These are phyloP conservation scores for Fragaria nilgerrensis DNA, from an alignment of 306 rosid species.

Conservation along the genomic window DNA sequence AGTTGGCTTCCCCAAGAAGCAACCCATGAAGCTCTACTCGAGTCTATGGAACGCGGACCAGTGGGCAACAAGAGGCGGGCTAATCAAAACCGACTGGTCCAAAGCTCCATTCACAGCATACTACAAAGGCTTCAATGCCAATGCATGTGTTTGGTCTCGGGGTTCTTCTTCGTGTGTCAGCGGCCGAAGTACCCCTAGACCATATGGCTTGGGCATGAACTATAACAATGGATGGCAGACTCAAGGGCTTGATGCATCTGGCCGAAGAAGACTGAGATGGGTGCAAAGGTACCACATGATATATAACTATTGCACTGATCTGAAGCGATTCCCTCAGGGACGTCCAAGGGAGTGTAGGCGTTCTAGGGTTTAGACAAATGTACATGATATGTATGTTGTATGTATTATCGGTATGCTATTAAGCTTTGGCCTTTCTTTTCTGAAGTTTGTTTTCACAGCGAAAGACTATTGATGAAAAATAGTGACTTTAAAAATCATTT, in stretches of 20 bases:
- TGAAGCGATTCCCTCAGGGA: slow-evolving; percentile 30
- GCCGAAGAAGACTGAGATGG: slow-evolving; percentile 31
- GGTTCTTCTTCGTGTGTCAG: neutral
- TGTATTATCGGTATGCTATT: neutral
- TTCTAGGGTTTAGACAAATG: neutral
- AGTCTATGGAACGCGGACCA: slow-evolving; percentile 39
- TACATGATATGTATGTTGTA: neutral
- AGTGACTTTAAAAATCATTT: no score
- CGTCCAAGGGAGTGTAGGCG: slow-evolving; percentile 30
- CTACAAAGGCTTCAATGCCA: slow-evolving; percentile 27
- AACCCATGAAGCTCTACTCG: slow-evolving; percentile 40
- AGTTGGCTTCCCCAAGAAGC: slow-evolving; percentile 27
- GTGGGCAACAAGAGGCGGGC: slow-evolving; percentile 40
- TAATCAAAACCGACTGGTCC: slow-evolving; percentile 38
- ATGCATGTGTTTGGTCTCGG: slow-evolving; percentile 16
- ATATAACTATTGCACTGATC: slow-evolving; percentile 31
- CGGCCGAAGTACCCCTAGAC: neutral
- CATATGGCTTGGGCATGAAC: neutral
- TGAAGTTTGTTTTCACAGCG: neutral
- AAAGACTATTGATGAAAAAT: no score
- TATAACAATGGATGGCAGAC: slow-evolving; percentile 16
- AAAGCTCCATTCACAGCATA: slow-evolving; percentile 41
- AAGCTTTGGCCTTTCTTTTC: neutral
- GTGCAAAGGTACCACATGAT: slow-evolving; percentile 31
- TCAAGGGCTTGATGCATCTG: slow-evolving; percentile 20